Evolutionary conservation across 225 moss, liverwort and hornwort species (phyloP).

Genomic region (Thuidium tamariscinum): DNA sequence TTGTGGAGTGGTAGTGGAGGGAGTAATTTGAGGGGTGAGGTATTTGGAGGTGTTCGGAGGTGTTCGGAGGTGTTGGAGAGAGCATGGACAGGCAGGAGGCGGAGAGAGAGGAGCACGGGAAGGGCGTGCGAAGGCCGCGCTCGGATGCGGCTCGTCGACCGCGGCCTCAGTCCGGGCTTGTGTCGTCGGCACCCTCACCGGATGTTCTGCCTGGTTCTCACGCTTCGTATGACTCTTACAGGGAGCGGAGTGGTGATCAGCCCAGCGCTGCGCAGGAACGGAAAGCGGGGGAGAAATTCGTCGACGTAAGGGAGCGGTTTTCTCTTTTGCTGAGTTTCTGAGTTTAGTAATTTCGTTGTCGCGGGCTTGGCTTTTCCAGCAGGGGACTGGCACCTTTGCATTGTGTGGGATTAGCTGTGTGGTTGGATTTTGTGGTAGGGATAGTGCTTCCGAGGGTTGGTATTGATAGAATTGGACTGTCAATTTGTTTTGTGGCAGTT

Average conservation of each 20-base stretch:
- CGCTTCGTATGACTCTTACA: conserved; percentile 38
- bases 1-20: neutral
- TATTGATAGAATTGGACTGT: neutral
- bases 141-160: conserved; percentile 60
- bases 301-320: conserved; percentile 12
- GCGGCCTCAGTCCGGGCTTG: conserved; percentile 30
- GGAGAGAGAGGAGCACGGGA: conserved; percentile 47
- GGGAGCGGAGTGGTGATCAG: conserved; percentile 35
- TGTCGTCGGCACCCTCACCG: neutral
- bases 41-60: neutral
- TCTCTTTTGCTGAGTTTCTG: neutral
- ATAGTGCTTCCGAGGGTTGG: neutral
- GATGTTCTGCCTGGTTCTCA: conserved; percentile 33
- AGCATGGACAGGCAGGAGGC: conserved; percentile 29
- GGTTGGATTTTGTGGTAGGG: neutral
- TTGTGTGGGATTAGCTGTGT: neutral
- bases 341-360: neutral
- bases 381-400: neutral
- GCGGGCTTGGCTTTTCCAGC: neutral
- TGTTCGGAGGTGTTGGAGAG: neutral
- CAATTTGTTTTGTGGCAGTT: conserved; percentile 1
- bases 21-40: neutral
- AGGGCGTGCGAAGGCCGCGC: conserved; percentile 66
- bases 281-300: conserved; percentile 18
- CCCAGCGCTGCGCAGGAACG: conserved; percentile 13